Percentiles rank a stretch among this genome's conserved stretches.
phyloP scores from a whole-genome alignment of 192 early-diverging fungal species.

The Backusella morwellensis region DNA sequence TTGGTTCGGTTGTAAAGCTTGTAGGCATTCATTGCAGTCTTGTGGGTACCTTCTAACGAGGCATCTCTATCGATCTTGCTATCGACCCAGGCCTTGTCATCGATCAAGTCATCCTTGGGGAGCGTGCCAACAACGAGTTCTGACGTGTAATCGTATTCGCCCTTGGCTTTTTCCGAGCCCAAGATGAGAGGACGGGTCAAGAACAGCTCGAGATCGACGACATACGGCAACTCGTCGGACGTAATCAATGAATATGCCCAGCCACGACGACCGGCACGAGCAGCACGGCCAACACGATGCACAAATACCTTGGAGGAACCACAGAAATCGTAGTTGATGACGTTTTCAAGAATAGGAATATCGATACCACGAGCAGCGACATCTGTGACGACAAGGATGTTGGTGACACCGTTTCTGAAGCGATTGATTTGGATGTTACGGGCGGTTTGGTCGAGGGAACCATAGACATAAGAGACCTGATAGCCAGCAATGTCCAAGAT shows the following conservation, averaged over 20 bases:
- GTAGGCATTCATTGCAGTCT: slow-evolving; percentile 77
- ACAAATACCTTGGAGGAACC: slow-evolving; percentile 92
- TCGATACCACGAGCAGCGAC: slow-evolving; percentile 99
- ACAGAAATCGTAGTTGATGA: slow-evolving; percentile 97
- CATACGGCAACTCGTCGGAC: slow-evolving; percentile 86
- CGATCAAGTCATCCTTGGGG: slow-evolving; percentile 62
- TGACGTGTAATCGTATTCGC: slow-evolving; percentile 64
- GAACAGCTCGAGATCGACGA: slow-evolving; percentile 94
- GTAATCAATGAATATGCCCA: slow-evolving; percentile 90
- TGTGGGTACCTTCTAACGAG: slow-evolving; percentile 60
- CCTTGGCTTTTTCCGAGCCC: slow-evolving; percentile 20
- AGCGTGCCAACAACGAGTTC: slow-evolving; percentile 82
- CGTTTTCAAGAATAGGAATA: slow-evolving; percentile 95
- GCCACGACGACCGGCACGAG: slow-evolving; percentile 90
- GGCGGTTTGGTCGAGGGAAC: slow-evolving; percentile 89
- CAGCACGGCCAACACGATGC: slow-evolving; percentile 95
- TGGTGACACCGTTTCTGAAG: slow-evolving; percentile 77
- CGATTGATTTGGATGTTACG: slow-evolving; percentile 83
- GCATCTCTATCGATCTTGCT: slow-evolving; percentile 59
- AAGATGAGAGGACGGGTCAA: slow-evolving; percentile 66
- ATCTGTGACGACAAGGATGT: slow-evolving; percentile 92
- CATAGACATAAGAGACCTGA: slow-evolving; percentile 86
- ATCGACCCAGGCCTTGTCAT: slow-evolving; percentile 76
- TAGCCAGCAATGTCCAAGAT: slow-evolving; percentile 73
- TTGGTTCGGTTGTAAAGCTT: slow-evolving; percentile 86